Conservation (phyloP, 2,329 filamentous ascomycete genomes). For the Geoglossum cookeanum region DNA sequence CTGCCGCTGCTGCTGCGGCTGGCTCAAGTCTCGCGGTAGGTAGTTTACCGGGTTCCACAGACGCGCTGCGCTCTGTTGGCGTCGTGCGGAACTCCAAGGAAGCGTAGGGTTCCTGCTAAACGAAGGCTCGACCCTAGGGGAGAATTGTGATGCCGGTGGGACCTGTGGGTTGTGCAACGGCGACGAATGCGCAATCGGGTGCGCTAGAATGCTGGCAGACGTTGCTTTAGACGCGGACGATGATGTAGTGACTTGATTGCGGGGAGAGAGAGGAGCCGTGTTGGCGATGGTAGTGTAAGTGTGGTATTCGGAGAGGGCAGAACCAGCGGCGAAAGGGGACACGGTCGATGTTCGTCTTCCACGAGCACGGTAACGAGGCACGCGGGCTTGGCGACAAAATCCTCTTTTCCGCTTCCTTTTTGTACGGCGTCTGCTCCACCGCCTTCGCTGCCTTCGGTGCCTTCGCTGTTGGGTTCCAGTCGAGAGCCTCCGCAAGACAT, state of each 20-base stretch:
- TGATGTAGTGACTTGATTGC: neutral
- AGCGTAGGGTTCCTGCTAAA: neutral
- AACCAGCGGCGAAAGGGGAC: neutral
- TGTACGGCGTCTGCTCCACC: neutral
- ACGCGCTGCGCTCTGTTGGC: slow-evolving; percentile 17
- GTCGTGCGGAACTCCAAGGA: neutral
- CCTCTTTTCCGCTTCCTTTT: neutral
- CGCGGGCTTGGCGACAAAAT: neutral
- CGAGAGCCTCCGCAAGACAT: neutral
- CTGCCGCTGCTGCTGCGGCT: slow-evolving; percentile 6
- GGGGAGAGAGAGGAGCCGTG: neutral
- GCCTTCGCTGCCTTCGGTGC: neutral
- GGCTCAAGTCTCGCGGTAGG: slow-evolving; percentile 28
- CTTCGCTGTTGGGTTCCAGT: neutral
- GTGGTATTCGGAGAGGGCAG: neutral
- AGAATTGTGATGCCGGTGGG: neutral
- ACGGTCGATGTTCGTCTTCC: neutral
- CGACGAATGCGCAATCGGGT: neutral
- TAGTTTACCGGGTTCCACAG: slow-evolving; percentile 44
- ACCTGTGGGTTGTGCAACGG: neutral
- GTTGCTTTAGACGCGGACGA: neutral
- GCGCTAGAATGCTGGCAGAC: neutral
- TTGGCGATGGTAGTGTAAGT: neutral
- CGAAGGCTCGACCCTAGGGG: neutral
- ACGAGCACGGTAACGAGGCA: neutral